phyloP scores from a whole-genome alignment of 2,329 filamentous ascomycete genomes.

The Pseudogymnoascus verrucosus region DNA sequence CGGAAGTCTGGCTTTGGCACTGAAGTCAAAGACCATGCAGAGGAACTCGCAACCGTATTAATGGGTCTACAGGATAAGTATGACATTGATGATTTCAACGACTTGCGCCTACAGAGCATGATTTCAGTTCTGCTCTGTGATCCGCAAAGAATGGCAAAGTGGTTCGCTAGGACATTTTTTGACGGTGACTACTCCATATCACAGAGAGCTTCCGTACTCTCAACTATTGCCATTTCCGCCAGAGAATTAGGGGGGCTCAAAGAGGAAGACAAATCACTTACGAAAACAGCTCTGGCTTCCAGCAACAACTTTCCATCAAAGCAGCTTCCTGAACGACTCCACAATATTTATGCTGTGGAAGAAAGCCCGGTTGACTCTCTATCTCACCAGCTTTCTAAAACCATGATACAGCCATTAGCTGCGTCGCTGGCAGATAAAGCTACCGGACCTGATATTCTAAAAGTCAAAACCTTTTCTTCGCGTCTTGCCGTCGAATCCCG shows the following conservation, averaged over 20 bases:
- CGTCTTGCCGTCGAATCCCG: constrained; percentile 59
- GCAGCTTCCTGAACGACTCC: constrained; percentile 63
- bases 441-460: constrained; percentile 75
- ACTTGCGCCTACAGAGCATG: constrained; percentile 69
- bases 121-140: constrained; percentile 72
- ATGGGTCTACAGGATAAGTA: constrained; percentile 79
- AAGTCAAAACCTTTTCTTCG: constrained; percentile 81
- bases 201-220: constrained; percentile 74
- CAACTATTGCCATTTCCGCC: constrained; percentile 71
- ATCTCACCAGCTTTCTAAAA: constrained; percentile 56
- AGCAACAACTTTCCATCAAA: constrained; percentile 73
- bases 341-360: constrained; percentile 55
- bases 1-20: constrained; percentile 83
- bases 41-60: constrained; percentile 70
- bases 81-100: constrained; percentile 69
- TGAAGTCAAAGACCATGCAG: constrained; percentile 76
- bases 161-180: constrained; percentile 80
- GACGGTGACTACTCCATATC: constrained; percentile 84
- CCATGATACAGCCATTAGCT: constrained; percentile 74
- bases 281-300: constrained; percentile 28
- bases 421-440: constrained; percentile 70
- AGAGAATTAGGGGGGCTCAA: constrained; percentile 75
- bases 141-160: constrained; percentile 69
- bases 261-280: constrained; percentile 32
- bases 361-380: constrained; percentile 52